Conservation (phyloP, 345 rosid genomes). For the Jatropha curcas region DNA sequence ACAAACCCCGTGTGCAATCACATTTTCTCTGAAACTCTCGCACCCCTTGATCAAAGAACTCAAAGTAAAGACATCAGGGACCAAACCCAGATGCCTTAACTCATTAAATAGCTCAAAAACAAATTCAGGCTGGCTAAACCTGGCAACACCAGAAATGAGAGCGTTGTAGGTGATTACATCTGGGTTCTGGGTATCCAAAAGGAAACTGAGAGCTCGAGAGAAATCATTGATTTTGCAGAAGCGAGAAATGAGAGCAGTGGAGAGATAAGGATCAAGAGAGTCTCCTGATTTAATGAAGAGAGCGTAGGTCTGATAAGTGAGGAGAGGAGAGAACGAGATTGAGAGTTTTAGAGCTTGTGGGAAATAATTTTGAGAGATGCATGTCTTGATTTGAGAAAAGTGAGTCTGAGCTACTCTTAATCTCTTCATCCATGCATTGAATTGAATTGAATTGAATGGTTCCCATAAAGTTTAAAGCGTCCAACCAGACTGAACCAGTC, state of each 20-base stretch:
- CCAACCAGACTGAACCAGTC: no score
- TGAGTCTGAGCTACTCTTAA: neutral
- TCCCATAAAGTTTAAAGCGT: neutral
- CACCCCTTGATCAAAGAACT: conserved; percentile 41
- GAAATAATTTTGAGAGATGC: conserved; percentile 22
- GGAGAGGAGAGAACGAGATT: conserved; percentile 22
- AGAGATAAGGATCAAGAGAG: conserved; percentile 32
- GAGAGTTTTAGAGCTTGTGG: conserved; percentile 36
- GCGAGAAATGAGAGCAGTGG: conserved; percentile 39
- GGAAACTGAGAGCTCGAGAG: conserved; percentile 29
- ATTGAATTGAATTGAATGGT: neutral
- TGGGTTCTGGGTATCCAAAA: conserved; percentile 34
- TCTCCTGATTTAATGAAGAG: conserved; percentile 39
- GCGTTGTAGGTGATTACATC: conserved; percentile 39
- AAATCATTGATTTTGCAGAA: conserved; percentile 28
- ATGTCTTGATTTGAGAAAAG: conserved; percentile 15
- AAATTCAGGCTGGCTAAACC: conserved; percentile 9
- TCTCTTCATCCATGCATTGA: conserved; percentile 36
- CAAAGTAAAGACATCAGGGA: conserved; percentile 38
- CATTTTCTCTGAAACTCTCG: conserved; percentile 25
- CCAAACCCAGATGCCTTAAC: conserved; percentile 32
- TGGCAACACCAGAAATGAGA: conserved; percentile 40
- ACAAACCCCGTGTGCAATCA: conserved; percentile 36
- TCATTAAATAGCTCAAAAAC: conserved; percentile 28
- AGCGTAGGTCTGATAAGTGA: conserved; percentile 40